Percentiles rank a stretch among this genome's conserved stretches.
Evolutionary conservation across 352 stramenopile genomes (phyloP).

Genomic region (Phytophthora pseudosyringae): DNA sequence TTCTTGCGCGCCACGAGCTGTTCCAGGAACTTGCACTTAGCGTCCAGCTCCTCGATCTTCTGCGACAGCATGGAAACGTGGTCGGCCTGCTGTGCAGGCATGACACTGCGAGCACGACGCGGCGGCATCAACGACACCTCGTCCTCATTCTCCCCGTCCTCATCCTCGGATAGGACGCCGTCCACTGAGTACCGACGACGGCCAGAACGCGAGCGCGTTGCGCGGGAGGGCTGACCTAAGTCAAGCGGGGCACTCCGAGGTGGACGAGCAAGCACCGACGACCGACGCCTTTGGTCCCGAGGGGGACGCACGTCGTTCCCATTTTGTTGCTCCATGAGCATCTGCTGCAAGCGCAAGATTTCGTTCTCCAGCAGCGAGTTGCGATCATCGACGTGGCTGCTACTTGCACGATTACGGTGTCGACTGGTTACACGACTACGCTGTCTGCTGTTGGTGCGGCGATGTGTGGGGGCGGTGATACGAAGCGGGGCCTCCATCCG

Average conservation of each 20-base stretch:
- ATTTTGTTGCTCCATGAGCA: slow-evolving; percentile 67
- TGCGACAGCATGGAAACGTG: slow-evolving; percentile 66
- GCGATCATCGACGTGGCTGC: slow-evolving; percentile 44
- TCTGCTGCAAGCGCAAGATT: slow-evolving; percentile 78
- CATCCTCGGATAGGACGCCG: slow-evolving; percentile 45
- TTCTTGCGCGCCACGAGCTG: slow-evolving; percentile 74
- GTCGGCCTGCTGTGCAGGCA: slow-evolving; percentile 54
- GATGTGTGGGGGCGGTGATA: slow-evolving; percentile 21
- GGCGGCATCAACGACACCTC: slow-evolving; percentile 54
- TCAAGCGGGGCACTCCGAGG: slow-evolving; percentile 33
- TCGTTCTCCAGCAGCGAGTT: slow-evolving; percentile 67
- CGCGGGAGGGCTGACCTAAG: slow-evolving; percentile 21
- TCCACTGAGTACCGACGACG: slow-evolving; percentile 59
- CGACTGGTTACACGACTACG: slow-evolving; percentile 31
- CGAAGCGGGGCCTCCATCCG: slow-evolving; percentile 33
- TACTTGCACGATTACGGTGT: slow-evolving; percentile 29
- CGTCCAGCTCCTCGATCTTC: slow-evolving; percentile 81
- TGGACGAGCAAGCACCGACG: slow-evolving; percentile 31
- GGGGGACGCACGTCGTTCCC: slow-evolving; percentile 12
- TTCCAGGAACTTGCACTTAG: slow-evolving; percentile 84
- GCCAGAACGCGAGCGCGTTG: slow-evolving; percentile 20
- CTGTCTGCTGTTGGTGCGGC: slow-evolving; percentile 30
- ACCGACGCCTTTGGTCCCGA: slow-evolving; percentile 25
- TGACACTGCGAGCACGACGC: slow-evolving; percentile 64
- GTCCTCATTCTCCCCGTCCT: slow-evolving; percentile 47